These are phyloP conservation scores for Pleurotus citrinopileatus DNA, from an alignment of 768 basidiomycete genomes.

Conservation along the genomic window DNA sequence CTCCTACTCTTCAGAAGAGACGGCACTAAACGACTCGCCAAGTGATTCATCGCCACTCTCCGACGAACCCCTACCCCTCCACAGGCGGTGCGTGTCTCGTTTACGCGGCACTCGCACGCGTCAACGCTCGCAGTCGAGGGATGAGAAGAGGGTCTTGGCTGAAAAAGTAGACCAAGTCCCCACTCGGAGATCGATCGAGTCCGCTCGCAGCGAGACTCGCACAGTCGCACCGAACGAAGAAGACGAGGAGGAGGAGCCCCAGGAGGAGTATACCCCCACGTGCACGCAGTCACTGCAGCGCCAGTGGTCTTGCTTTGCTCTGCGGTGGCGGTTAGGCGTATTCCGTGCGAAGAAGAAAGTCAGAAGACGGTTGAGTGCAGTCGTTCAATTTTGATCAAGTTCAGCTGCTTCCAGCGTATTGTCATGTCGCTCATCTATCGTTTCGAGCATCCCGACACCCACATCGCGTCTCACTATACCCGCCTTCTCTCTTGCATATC, in stretches of 20 bases:
- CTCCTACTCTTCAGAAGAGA: constrained; percentile 7
- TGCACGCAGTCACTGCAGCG: constrained; percentile 51
- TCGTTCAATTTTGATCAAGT: not conserved
- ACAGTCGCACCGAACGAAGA: constrained; percentile 16
- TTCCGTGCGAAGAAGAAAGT: constrained; percentile 42
- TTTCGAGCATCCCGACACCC: constrained; percentile 7
- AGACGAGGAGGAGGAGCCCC: constrained; percentile 19
- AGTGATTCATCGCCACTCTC: not conserved
- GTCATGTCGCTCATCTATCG: constrained; percentile 4
- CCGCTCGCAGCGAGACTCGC: not conserved
- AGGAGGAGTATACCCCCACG: constrained; percentile 44
- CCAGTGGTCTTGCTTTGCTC: constrained; percentile 59
- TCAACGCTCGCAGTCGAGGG: constrained; percentile 7
- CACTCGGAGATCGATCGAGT: constrained; percentile 11
- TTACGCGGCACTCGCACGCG: constrained; percentile 3
- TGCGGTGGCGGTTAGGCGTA: constrained; percentile 54
- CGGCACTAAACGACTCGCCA: constrained; percentile 5
- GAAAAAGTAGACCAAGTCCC: constrained; percentile 10
- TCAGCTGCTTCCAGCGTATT: not conserved
- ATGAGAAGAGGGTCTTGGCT: constrained; percentile 3
- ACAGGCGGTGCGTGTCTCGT: constrained; percentile 2
- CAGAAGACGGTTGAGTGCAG: constrained; percentile 9
- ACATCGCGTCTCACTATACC: constrained; percentile 2
- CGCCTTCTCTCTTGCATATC: not conserved
- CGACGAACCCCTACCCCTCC: constrained; percentile 5